Percentiles rank a stretch among this genome's conserved stretches.
These are phyloP conservation scores for Halophytophthora batemanensis DNA, from an alignment of 352 stramenopile species.

Conservation along the genomic window DNA sequence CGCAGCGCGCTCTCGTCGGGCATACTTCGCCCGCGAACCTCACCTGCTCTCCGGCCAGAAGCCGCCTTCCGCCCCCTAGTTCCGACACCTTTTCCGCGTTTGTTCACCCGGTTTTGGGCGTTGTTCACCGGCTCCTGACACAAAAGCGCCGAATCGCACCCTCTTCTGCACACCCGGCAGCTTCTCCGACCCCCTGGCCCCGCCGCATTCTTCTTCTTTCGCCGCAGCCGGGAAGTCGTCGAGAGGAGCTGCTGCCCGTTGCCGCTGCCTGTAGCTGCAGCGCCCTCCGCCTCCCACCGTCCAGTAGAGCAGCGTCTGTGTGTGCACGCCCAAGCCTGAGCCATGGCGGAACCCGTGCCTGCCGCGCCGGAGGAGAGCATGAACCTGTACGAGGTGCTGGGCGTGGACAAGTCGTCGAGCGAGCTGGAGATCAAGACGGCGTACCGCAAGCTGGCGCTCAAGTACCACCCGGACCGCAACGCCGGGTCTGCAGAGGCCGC, in stretches of 20 bases:
- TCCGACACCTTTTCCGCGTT: no score
- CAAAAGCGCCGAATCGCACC: no score
- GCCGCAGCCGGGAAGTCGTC: no score
- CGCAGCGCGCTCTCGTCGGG: no score
- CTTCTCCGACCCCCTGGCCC: no score
- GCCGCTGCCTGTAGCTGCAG: background rate
- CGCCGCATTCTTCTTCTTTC: no score
- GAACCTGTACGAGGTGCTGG: constrained; percentile 88
- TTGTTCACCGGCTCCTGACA: no score
- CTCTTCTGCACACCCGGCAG: no score
- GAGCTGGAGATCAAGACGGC: constrained; percentile 89
- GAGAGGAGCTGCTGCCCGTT: background rate
- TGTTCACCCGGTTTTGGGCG: no score
- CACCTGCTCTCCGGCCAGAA: no score
- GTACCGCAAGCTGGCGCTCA: constrained; percentile 88
- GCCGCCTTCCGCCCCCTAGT: no score
- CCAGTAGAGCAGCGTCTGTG: background rate
- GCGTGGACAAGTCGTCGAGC: constrained; percentile 83
- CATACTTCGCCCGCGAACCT: no score
- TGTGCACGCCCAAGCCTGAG: background rate
- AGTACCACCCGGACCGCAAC: constrained; percentile 89
- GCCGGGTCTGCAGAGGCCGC: constrained; percentile 69
- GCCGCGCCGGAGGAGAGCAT: constrained; percentile 52
- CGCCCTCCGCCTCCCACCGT: background rate
- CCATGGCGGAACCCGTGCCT: constrained; percentile 53